These are phyloP conservation scores for Yamadazyma phyllophila DNA, from an alignment of 805 yeast genomes.

Conservation along the genomic window DNA sequence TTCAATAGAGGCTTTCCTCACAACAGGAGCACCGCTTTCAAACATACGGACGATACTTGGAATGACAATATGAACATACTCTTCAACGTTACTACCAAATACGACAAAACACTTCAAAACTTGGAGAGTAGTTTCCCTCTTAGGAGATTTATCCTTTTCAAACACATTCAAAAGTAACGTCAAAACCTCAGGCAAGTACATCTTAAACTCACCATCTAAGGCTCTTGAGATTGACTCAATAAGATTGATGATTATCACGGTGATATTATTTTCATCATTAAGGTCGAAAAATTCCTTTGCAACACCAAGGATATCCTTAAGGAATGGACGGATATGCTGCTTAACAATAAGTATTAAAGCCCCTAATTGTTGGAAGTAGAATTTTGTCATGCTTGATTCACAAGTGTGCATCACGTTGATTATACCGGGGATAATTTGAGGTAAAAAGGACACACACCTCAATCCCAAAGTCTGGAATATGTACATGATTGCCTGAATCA, in stretches of 20 bases:
- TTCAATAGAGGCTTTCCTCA: slow-evolving; percentile 73
- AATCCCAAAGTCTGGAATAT: slow-evolving; percentile 87
- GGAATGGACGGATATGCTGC: slow-evolving; percentile 83
- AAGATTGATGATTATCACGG: slow-evolving; percentile 73
- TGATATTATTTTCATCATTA: slow-evolving; percentile 52
- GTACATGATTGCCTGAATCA: slow-evolving; percentile 89
- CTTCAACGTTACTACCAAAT: slow-evolving; percentile 86
- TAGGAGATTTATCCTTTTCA: slow-evolving; percentile 65
- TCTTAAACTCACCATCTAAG: slow-evolving; percentile 87
- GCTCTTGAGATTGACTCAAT: slow-evolving; percentile 84
- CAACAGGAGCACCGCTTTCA: slow-evolving; percentile 61
- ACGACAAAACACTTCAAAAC: slow-evolving; percentile 81
- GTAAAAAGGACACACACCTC: slow-evolving; percentile 85
- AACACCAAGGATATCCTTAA: slow-evolving; percentile 70
- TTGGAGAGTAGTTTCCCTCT: slow-evolving; percentile 60
- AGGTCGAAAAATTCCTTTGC: slow-evolving; percentile 68
- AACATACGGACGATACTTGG: slow-evolving; percentile 82
- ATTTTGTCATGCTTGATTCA: slow-evolving; percentile 75
- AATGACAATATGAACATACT: slow-evolving; percentile 80
- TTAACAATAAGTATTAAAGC: slow-evolving; percentile 78
- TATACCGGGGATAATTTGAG: slow-evolving; percentile 85
- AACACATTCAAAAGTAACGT: slow-evolving; percentile 74
- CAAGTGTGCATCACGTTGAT: slow-evolving; percentile 80
- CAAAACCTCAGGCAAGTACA: slow-evolving; percentile 73
- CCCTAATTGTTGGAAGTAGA: slow-evolving; percentile 85